Base-by-base conservation (phyloP, 2,329 filamentous ascomycete species). In the Epichloe baconii region DNA sequence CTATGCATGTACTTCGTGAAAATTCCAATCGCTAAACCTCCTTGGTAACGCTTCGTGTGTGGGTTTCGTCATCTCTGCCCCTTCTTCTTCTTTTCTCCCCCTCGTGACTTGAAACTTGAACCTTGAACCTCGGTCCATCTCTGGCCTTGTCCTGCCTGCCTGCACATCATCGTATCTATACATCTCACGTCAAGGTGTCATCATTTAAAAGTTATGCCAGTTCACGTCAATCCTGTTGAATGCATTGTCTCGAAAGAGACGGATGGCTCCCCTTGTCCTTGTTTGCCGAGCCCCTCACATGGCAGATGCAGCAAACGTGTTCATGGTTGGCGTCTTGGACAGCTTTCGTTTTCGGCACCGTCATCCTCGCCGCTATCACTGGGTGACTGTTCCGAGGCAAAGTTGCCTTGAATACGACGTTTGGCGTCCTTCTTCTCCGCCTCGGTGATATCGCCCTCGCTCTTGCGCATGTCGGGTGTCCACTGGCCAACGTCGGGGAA, bases 391-490 rank as follows among this genome's bases (percentile, higher is more conserved):
- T 68, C 61, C 52, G 68, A 59, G 15, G 63, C 63, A 14, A 72
- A 64, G 55, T 70, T 73, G 51, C 78, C 78, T 60, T 78, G 73
- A 57, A 96, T 96, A 50, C 88, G 82, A 26, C 90, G 82, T 71
- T 88, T 87, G 35, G 90, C 91, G 26, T 90, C 87, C 64, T 83
- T 79, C 71, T 87, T 89, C 58, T 96, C 90, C 48, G 81, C 82
- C 55, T 82, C 76, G 0, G 90, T 93, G 54, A 94, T 80, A 57
- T 94, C 82, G 54, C 77, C 77, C 54, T 79, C 77, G 57, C 80
- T 76, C 72, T 94, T 95, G 63, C 81, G 86, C 85, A 93, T 91
- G 62, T 96, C 91, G 3, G 88, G 86, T 48, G 79, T 79, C 70
- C 87, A 81, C 57, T 91, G 81, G 41, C 77, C 70, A 60, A 86